Evolutionary conservation across 192 early-diverging fungal genomes (phyloP).

Genomic region (Glomus cerebriforme): DNA sequence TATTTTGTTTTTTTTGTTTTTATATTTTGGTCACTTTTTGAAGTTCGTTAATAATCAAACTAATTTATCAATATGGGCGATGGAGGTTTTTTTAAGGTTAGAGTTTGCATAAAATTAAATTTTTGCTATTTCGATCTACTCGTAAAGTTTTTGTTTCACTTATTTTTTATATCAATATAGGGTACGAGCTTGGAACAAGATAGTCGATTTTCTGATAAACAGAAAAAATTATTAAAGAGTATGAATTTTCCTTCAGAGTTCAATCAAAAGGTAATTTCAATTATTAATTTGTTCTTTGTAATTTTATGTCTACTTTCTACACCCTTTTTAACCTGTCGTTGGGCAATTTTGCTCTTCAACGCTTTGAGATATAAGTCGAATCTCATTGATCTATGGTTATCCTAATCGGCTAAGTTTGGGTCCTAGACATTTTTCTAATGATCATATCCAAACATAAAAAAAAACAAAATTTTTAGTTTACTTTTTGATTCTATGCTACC

Average conservation of each 20-base stretch:
- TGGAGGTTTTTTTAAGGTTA: conserved; percentile 9
- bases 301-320: background rate
- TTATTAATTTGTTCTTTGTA: conserved; percentile 2
- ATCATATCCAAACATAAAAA: conserved; percentile 15
- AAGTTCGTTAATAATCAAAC: background rate
- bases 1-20: too few species aligned
- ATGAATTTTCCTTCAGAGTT: conserved; percentile 83
- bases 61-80: conserved; percentile 6
- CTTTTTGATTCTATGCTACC: conserved; percentile 26
- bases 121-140: background rate
- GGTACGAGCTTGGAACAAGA: conserved; percentile 81
- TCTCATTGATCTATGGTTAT: conserved; percentile 12
- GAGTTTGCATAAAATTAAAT: background rate
- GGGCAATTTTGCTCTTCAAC: conserved; percentile 17
- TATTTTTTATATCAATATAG: conserved; percentile 37
- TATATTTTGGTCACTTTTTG: too few species aligned
- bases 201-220: conserved; percentile 76
- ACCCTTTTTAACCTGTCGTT: conserved; percentile 21
- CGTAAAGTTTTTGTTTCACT: background rate
- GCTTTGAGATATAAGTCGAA: background rate
- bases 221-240: conserved; percentile 76
- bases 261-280: conserved; percentile 63
- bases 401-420: background rate
- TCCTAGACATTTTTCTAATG: background rate
- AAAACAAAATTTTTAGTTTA: conserved; percentile 6